Evolutionary conservation across 441 rosid genomes (phyloP), one percentile per base, ranked within the genome.

Genomic region (Mallotus japonicus): DNA sequence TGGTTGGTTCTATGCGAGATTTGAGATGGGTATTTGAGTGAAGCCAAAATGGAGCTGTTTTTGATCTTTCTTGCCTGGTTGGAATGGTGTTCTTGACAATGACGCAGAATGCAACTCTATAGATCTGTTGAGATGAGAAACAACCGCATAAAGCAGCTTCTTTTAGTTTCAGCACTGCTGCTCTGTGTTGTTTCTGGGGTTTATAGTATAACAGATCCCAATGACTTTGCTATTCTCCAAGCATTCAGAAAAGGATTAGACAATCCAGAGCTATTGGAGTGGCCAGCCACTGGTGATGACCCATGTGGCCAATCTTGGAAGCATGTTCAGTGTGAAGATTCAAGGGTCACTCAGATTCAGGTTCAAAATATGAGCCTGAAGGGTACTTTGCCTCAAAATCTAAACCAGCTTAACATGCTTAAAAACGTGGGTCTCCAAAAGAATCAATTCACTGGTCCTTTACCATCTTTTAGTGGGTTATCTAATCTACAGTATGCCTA

Each of bases 231-330:
- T 0, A 72, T 90, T 76, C 81, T 90, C 50, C 74, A 83, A 69
- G 79, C 87, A 81, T 84, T 89, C 70, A 80, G 86, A 53, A 84
- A 86, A 24, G 91, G 90, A 61, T 82, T 90, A 62, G 81, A 81
- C 79, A 90, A 90, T 55, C 88, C 93, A 24, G 88, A 89, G 72
- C 87, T 89, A 62, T 80, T 90, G 61, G 70, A 82, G 60, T 90
- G 96, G 96, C 93, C 96, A 28, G 79, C 65, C 15, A 74, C 68
- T 74, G 88, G 84, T 28, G 84, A 70, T 22, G 93, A 89, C 80
- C 96, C 96, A 0, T 90, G 96, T 77, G 93, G 95, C 5, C 73
- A 80, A 56, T 76, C 81, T 3, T 90, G 93, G 96, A 81, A 83
- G 34, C 83, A 86, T 69, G 87, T 90, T 50, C 74, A 37, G 69